Conservation (phyloP, 148 eudicot genomes). For the Amaranthus hypochondriacus region DNA sequence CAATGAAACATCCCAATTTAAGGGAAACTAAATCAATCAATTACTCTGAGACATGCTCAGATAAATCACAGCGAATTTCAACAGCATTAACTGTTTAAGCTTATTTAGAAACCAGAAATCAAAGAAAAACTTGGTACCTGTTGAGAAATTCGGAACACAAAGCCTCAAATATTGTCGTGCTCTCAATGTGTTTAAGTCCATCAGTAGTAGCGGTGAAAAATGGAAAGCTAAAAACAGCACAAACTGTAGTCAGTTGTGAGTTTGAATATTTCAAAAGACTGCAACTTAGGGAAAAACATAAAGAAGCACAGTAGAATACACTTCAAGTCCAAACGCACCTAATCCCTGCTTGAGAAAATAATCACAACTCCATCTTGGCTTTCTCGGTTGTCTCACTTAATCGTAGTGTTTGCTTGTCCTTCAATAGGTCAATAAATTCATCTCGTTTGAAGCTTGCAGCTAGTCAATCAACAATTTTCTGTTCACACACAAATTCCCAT, state of each 20-base stretch:
- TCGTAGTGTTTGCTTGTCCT: conserved; percentile 97
- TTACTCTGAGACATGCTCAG: not conserved
- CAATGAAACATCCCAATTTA: no score
- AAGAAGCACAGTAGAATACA: not conserved
- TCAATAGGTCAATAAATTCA: conserved; percentile 87
- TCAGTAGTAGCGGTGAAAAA: conserved; percentile 96
- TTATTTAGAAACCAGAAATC: not conserved
- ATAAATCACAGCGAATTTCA: not conserved
- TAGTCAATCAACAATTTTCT: conserved; percentile 98
- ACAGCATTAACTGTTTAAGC: not conserved
- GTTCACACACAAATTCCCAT: conserved; percentile 16
- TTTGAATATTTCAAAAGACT: not conserved
- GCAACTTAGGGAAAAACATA: not conserved
- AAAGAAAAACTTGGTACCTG: conserved; percentile 40
- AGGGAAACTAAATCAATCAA: not conserved
- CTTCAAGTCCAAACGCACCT: conserved; percentile 40
- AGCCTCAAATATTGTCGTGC: conserved; percentile 93
- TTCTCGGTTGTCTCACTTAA: conserved; percentile 94
- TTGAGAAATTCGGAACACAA: conserved; percentile 89
- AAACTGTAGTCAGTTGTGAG: conserved; percentile 10
- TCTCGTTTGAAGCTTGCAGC: conserved; percentile 70
- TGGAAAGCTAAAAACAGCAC: conserved; percentile 56
- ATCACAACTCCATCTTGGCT: conserved; percentile 95
- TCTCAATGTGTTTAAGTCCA: conserved; percentile 95
- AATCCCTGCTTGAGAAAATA: conserved; percentile 82